Conservation (phyloP, 208 protist species). For the Trypanosoma avium region DNA sequence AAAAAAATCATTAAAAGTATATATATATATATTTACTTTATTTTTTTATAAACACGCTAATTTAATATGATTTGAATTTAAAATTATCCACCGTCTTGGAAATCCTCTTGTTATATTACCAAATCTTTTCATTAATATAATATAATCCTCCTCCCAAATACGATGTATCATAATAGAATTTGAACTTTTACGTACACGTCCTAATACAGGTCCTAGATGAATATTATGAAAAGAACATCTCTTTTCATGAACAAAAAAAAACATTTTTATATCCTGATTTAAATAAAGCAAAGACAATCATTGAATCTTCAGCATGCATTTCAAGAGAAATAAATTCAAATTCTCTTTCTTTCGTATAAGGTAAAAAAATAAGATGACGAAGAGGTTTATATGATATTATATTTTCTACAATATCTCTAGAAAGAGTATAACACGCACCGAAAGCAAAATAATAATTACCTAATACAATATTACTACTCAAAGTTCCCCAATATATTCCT, state of each 20-base stretch:
- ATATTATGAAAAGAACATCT: background rate
- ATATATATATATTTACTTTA: too few relatives aligned
- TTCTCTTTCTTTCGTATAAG: background rate
- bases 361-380: background rate
- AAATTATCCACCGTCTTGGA: too few relatives aligned
- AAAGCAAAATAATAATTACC: background rate
- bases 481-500: slow-evolving; percentile 21
- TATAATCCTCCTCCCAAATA: background rate
- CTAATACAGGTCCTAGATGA: slow-evolving; percentile 23
- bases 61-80: too few relatives aligned
- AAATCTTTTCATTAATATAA: background rate
- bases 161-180: slow-evolving; percentile 18
- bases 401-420: background rate
- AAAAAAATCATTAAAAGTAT: too few relatives aligned
- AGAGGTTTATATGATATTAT: background rate
- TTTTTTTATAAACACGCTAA: too few relatives aligned
- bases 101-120: too few relatives aligned
- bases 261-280: background rate
- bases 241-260: background rate
- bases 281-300: background rate
- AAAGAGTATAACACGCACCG: background rate
- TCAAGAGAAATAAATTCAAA: background rate
- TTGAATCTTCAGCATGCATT: background rate
- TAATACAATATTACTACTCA: background rate
- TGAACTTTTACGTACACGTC: slow-evolving; percentile 18